These are phyloP conservation scores for Exserohilum rostratum DNA, from an alignment of 2,329 filamentous ascomycete genomes.

Conservation along the genomic window DNA sequence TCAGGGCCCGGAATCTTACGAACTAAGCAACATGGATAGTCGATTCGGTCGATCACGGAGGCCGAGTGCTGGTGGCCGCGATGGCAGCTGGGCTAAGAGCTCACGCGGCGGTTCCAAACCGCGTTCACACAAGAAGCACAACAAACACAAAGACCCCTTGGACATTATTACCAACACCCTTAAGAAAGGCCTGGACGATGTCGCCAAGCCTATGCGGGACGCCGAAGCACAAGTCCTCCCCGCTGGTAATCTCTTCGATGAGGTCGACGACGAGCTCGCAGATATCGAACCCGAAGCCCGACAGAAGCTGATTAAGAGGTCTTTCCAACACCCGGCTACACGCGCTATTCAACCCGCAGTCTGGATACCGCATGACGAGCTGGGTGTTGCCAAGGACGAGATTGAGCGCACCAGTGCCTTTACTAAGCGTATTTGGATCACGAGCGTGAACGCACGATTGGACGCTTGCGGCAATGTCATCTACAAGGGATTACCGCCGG, in stretches of 20 bases:
- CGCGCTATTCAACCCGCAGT: constrained; percentile 84
- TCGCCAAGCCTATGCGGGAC: constrained; percentile 41
- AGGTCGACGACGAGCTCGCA: constrained; percentile 90
- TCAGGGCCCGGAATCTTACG: constrained; percentile 28
- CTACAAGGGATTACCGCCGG: constrained; percentile 83
- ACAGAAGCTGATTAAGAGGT: constrained; percentile 81
- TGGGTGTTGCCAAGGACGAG: constrained; percentile 92
- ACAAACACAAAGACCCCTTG: constrained; percentile 36
- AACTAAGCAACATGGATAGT: constrained; percentile 38
- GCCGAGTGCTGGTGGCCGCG: constrained; percentile 29
- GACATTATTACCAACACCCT: constrained; percentile 35
- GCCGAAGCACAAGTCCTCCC: constrained; percentile 60
- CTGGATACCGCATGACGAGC: constrained; percentile 90
- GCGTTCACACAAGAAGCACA: constrained; percentile 33
- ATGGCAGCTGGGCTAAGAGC: constrained; percentile 37
- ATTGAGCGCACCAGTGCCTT: constrained; percentile 77
- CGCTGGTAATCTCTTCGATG: constrained; percentile 82
- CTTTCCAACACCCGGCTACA: constrained; percentile 89
- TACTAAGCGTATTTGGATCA: constrained; percentile 83
- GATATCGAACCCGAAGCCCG: constrained; percentile 90
- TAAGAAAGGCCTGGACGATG: constrained; percentile 36
- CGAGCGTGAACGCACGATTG: constrained; percentile 87
- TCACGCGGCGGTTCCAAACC: constrained; percentile 37
- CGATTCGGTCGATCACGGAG: constrained; percentile 12
- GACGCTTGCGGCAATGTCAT: constrained; percentile 83